Evolutionary conservation across 2,329 filamentous ascomycete genomes (phyloP).

Genomic region (Torrubiella hemipterigena): DNA sequence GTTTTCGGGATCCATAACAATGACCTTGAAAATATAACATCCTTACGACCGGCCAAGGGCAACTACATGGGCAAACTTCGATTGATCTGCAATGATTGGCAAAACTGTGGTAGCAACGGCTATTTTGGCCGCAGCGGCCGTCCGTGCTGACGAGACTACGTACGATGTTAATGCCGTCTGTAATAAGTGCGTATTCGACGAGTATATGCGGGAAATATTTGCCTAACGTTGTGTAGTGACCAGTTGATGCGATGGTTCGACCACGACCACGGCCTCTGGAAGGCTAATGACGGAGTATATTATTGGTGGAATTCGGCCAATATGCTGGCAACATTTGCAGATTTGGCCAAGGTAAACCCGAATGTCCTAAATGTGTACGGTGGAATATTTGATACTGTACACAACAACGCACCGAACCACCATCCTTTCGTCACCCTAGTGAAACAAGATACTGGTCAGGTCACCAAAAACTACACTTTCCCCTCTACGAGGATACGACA

Average conservation of each 20-base stretch:
- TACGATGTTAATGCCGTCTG: conserved; percentile 1
- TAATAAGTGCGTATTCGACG: not conserved
- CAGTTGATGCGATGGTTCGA: conserved; percentile 3
- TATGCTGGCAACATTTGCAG: conserved; percentile 1
- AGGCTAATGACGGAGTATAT: not conserved
- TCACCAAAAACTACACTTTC: not conserved
- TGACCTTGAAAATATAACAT: no score
- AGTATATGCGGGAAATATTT: not conserved
- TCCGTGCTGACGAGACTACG: conserved; percentile 1
- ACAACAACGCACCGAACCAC: conserved; percentile 1
- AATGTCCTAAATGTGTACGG: not conserved
- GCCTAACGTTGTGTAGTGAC: conserved; percentile 1
- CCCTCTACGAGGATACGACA: not conserved
- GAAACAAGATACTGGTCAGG: not conserved
- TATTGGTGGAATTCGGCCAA: conserved; percentile 2
- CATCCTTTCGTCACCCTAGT: not conserved
- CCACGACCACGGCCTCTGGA: not conserved
- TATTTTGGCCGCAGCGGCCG: not conserved
- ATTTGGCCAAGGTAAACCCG: not conserved
- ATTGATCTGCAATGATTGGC: conserved; percentile 1
- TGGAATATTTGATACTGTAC: not conserved
- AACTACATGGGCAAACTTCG: no score
- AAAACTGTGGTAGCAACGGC: not conserved
- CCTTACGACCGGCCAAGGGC: no score
- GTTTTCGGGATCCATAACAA: no score